phyloP scores from a whole-genome alignment of 2,329 filamentous ascomycete genomes.

The Aspergillus carbonarius region DNA sequence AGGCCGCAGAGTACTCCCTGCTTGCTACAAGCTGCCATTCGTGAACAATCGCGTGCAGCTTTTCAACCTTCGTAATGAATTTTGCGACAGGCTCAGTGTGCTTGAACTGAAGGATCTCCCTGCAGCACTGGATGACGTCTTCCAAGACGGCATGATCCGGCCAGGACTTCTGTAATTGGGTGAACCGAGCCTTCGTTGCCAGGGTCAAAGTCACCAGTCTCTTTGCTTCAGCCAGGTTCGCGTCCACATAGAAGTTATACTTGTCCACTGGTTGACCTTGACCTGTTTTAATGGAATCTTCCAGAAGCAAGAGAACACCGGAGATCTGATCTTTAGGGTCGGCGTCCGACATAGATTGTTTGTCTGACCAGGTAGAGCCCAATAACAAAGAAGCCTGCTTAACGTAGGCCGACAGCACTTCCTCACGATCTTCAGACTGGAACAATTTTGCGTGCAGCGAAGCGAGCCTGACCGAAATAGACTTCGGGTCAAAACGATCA shows the following conservation, averaged over 20 bases:
- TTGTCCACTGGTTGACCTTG: conserved; percentile 41
- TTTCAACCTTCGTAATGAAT: conserved; percentile 81
- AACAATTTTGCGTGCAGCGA: conserved; percentile 56
- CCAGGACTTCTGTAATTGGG: conserved; percentile 63
- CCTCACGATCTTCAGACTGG: conserved; percentile 27
- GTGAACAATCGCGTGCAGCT: conserved; percentile 78
- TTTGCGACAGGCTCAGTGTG: conserved; percentile 83
- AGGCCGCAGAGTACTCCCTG: conserved; percentile 67
- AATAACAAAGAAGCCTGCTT: conserved; percentile 36
- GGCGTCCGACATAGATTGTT: conserved; percentile 24
- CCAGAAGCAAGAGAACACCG: conserved; percentile 63
- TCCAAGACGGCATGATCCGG: conserved; percentile 74
- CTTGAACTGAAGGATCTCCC: conserved; percentile 70
- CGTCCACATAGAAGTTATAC: conserved; percentile 89
- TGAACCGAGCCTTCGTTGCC: conserved; percentile 70
- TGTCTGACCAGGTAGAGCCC: conserved; percentile 33
- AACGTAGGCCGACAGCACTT: conserved; percentile 34
- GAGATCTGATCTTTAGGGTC: conserved; percentile 60
- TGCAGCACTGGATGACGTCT: conserved; percentile 74
- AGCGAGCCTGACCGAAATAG: conserved; percentile 62
- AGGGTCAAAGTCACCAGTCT: conserved; percentile 69
- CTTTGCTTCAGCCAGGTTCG: conserved; percentile 73
- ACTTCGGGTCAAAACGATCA: conserved; percentile 46
- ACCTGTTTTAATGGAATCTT: conserved; percentile 58
- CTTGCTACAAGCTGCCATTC: conserved; percentile 97